Percentiles rank a stretch among this genome's conserved stretches.
Conservation (phyloP, 2,329 filamentous ascomycete genomes). For the Plenodomus biglobosus region DNA sequence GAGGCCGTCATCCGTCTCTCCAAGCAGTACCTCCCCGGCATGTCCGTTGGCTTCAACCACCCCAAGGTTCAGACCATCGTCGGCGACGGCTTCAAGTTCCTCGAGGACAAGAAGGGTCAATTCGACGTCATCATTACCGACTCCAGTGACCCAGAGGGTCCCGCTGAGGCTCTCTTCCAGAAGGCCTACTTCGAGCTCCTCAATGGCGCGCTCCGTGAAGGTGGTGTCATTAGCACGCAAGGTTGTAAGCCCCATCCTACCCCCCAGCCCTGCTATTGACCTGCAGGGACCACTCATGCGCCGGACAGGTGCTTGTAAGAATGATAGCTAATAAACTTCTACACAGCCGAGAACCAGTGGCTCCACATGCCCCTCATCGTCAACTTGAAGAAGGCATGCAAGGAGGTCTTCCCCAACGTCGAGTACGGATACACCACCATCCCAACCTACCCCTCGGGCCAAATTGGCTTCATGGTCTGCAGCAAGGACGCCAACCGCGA, state of each 20-base stretch:
- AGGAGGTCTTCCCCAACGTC: conserved; percentile 93
- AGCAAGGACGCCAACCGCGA: conserved; percentile 87
- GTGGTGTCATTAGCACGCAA: conserved; percentile 99
- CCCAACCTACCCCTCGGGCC: conserved; percentile 96
- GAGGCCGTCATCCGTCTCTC: conserved; percentile 98
- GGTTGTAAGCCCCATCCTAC: conserved; percentile 86
- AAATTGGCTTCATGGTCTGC: conserved; percentile 99
- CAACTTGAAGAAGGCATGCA: conserved; percentile 95
- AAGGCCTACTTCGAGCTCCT: conserved; percentile 98
- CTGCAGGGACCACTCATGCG: conserved; percentile 15
- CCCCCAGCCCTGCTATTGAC: conserved; percentile 20
- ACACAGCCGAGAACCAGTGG: conserved; percentile 96
- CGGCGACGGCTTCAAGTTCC: conserved; percentile 98
- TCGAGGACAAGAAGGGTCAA: conserved; percentile 91
- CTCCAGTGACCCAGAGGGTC: conserved; percentile 94
- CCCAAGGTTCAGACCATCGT: conserved; percentile 91
- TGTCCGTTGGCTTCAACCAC: conserved; percentile 91
- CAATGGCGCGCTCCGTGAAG: conserved; percentile 83
- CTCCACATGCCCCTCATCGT: conserved; percentile 92
- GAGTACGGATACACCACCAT: conserved; percentile 99
- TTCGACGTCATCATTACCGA: conserved; percentile 99
- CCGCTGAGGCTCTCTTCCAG: conserved; percentile 94
- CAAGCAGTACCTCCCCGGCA: conserved; percentile 94
- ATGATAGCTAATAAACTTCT: conserved; percentile 27
- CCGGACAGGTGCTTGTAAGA: conserved; percentile 16